Conservation (phyloP, 768 basidiomycete genomes). For the Pleurotus cornucopiae region DNA sequence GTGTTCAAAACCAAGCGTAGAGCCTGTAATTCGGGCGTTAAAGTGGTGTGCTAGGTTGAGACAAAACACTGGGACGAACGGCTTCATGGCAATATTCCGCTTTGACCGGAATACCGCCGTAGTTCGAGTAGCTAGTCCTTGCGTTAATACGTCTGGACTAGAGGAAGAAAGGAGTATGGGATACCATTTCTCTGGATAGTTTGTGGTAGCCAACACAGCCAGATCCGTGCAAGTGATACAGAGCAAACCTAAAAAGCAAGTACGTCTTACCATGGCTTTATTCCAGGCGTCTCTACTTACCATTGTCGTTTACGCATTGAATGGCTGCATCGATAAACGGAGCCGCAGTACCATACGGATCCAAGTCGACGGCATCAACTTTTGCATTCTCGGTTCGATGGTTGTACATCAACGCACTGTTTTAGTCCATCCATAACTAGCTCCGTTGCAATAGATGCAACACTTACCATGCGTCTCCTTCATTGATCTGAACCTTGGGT, state of each 20-base stretch:
- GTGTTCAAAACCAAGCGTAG: slow-evolving; percentile 88
- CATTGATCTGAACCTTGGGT: slow-evolving; percentile 73
- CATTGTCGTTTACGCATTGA: slow-evolving; percentile 84
- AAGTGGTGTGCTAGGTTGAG: neutral
- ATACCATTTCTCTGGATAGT: slow-evolving; percentile 97
- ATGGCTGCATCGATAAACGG: slow-evolving; percentile 96
- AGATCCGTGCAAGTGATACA: slow-evolving; percentile 97
- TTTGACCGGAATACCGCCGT: slow-evolving; percentile 86
- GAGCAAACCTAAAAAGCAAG: slow-evolving; percentile 53
- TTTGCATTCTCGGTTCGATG: slow-evolving; percentile 70
- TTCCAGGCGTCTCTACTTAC: slow-evolving; percentile 34
- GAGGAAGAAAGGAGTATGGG: slow-evolving; percentile 2
- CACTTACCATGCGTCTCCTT: slow-evolving; percentile 88
- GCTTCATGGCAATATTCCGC: slow-evolving; percentile 96
- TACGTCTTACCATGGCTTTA: neutral
- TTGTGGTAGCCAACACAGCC: slow-evolving; percentile 87
- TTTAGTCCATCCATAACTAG: neutral
- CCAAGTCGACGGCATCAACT: slow-evolving; percentile 95
- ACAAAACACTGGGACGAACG: slow-evolving; percentile 38
- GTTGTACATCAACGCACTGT: slow-evolving; percentile 84
- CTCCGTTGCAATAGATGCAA: neutral
- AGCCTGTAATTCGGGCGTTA: slow-evolving; percentile 43
- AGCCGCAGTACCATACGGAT: slow-evolving; percentile 96
- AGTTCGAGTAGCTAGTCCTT: slow-evolving; percentile 80
- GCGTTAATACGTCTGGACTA: neutral